phyloP scores from a whole-genome alignment of 2,329 filamentous ascomycete genomes.

The Penicillium verrucosum region DNA sequence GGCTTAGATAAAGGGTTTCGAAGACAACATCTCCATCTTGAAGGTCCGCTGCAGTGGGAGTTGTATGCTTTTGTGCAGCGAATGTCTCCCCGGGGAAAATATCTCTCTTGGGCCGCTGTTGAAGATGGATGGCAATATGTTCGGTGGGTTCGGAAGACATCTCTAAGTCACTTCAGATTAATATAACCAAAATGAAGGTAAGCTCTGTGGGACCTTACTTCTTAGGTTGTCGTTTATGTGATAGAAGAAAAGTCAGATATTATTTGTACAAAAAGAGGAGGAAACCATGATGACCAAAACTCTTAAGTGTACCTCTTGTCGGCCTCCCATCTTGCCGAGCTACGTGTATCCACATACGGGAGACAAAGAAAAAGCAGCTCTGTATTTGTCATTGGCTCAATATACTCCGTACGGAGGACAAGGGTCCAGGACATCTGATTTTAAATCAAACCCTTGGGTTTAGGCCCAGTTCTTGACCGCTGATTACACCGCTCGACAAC shows the following conservation, averaged over 20 bases:
- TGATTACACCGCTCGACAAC: too few species aligned
- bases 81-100: not conserved
- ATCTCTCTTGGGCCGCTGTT: not conserved
- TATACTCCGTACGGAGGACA: too few species aligned
- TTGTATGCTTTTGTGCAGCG: not conserved
- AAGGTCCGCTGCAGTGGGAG: not conserved
- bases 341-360: not conserved
- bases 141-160: not conserved
- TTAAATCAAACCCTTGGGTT: not conserved
- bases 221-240: slow-evolving; percentile 19
- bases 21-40: not conserved
- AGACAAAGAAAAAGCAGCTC: not conserved
- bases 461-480: too few species aligned
- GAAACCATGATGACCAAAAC: too few species aligned
- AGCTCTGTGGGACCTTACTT: not conserved
- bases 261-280: not conserved
- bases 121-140: not conserved
- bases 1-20: not conserved
- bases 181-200: not conserved
- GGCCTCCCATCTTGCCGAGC: not conserved
- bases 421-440: not conserved
- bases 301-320: too few species aligned
- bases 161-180: not conserved
- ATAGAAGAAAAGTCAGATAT: slow-evolving; percentile 27
- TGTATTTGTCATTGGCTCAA: not conserved